Base-by-base conservation (phyloP, 495 filamentous ascomycete genomes). In the Podospora pseudoanserina region DNA sequence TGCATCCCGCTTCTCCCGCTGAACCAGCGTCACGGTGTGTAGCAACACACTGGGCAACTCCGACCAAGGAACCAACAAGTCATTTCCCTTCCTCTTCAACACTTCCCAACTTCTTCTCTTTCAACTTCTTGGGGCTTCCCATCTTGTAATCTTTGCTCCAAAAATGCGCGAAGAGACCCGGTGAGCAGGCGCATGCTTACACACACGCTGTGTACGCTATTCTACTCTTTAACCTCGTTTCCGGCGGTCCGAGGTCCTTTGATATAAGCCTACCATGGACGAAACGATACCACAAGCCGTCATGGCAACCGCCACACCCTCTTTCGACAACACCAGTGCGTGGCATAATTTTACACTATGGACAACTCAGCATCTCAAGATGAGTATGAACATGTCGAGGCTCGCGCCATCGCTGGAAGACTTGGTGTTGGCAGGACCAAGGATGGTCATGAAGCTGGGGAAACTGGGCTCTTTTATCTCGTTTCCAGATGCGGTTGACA, bases 401-500 rank as follows among this genome's bases (percentile, higher is more conserved):
- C 76, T 81, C 60, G 79, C 80, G 15, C 81, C 81, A 5, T 81
- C 81, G 7, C 71, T 84, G 53, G 80, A 84, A 68, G 87, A 90
- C 68, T 77, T 91, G 6, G 78, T 89, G 57, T 78, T 84, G 68
- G 87, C 83, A 2, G 84, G 88, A 1, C 88, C 89, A 26, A 79
- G 89, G 30, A 86, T 92, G 75, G 80, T 89, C 16, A 86, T 85
- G 77, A 86, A 85, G 68, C 81, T 89, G 57, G 87, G 87, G 56
- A 84, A 82, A 65, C 80, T 89, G 28, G 87, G 87, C 60, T 84
- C 83, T 20, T 83, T 87, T 63, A 82, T 86, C 61, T 81, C 85
- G 16, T 79, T 88, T 27, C 86, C 87, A 15, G 88, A 90, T 69
- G 83, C 86, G 65, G 77, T 91, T 60, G 90, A 91, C 70, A 83